Conservation (phyloP, 441 rosid genomes). For the Arabidopsis lyrata region DNA sequence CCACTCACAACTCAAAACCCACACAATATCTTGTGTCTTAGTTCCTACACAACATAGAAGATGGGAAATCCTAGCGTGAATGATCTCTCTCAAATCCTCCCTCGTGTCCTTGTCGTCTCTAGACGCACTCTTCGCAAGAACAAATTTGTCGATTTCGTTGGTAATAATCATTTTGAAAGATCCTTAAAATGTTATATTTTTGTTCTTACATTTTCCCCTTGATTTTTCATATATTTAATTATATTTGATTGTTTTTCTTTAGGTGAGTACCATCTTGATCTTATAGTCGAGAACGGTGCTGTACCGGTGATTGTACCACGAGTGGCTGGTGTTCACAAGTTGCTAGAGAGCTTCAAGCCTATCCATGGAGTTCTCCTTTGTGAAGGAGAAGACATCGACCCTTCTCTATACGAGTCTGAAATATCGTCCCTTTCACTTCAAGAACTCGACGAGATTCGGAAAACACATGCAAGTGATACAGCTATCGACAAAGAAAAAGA, state of each 20-base stretch:
- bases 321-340: conserved; percentile 77
- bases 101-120: conserved; percentile 86
- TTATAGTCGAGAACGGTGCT: conserved; percentile 74
- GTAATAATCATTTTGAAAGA: conserved; percentile 45
- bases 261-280: conserved; percentile 94
- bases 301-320: conserved; percentile 89
- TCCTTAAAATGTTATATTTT: background rate
- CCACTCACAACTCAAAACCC: conserved; percentile 25
- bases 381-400: conserved; percentile 91
- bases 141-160: conserved; percentile 89
- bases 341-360: conserved; percentile 84
- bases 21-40: too few relatives aligned
- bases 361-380: conserved; percentile 92
- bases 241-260: conserved; percentile 14
- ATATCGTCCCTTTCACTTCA: conserved; percentile 54
- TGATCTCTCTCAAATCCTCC: conserved; percentile 71
- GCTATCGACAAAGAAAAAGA: conserved; percentile 78
- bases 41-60: background rate
- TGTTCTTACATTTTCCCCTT: background rate
- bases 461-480: conserved; percentile 67
- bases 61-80: conserved; percentile 28
- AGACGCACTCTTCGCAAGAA: conserved; percentile 80
- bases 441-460: conserved; percentile 72
- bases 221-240: background rate
- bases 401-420: conserved; percentile 68